Evolutionary conservation across 306 rosid species (phyloP), one percentile per base, ranked within the genome.

Genomic region (Quercus alba): DNA sequence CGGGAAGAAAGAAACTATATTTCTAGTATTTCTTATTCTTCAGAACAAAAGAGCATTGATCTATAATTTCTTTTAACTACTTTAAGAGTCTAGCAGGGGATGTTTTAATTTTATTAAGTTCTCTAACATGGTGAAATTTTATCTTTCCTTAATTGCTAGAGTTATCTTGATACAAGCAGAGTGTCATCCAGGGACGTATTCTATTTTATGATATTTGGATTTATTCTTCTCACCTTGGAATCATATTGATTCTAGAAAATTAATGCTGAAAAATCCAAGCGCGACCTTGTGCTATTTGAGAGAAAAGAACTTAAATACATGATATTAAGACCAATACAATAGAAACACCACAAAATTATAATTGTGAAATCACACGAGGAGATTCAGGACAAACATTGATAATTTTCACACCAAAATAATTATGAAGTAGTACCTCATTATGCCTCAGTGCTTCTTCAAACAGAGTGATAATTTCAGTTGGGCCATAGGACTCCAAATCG

Each of bases 381-480:
- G 5, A 33, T 19, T 19, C 25, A 67, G 15, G 77, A 17, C 14
- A 52, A 62, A 54, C 25, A 11, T 30, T 14, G 35, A 56, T 30
- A 15, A 11, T 25, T 77, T 61, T 79, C 76, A 75, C 56, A 58
- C 23, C 52, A 57, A 66, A 57, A 21, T 57, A 70, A 72, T 51
- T 61, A 77, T 57, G 58, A 75, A 66, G 5, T 5, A 72, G 71
- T 77, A 94, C 98, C 98, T 88, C 90, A 75, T 94, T 94, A 76
- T 86, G 10, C 86, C 86, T 86, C 76, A 92, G 80, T 56, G 98
- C 98, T 82, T 90, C 97, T 77, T 80, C 87, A 80, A 92, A 91
- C 81, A 94, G 78, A 71, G 83, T 68, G 57, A 87, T 73, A 78
- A 87, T 84, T 44, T 89, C 83, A 68, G 1, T 25, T 26, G 89